Evolutionary conservation across 345 rosid genomes (phyloP), one percentile per base, ranked within the genome.

Genomic region (Linum lewisii): DNA sequence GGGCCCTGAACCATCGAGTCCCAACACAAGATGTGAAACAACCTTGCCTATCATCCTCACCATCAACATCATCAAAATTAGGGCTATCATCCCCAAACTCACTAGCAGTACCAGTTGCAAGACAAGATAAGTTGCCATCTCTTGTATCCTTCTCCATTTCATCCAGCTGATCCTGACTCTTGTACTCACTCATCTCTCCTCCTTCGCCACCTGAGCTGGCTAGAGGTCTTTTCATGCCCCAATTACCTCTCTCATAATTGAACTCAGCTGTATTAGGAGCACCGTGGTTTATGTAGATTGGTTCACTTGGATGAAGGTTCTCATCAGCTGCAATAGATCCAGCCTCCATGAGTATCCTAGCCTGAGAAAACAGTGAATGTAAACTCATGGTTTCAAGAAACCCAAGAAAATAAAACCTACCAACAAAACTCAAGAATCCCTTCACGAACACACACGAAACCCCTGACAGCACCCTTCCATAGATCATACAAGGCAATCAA

Each of bases 1-100:
- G 92, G 13, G 96, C 82, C 67, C 87, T 82, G 79, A 89, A 93
- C 99, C 99, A 87, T n/a, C 97, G 86, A 21, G 99, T 93, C 24
- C 99, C 99, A 24, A 87, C 96, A 58, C 90, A 87, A 24, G 96
- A 85, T 32, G 97, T 94, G 75, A 94, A 79, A 19, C 78, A 70
- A 58, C 84, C 92, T 7, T 60, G 72, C 56, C 59, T 59, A 24
- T 60, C 82, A 64, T 73, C 78, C 19, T 57, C 77, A 2, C 54
- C 82, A 60, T 81, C 91, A 51, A 82, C 95, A 36, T 81, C 91
- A 51, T 83, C 95, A 26, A 73, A 64, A 69, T 73, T 83, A 7
- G 82, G 76, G 59, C 80, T 76, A 62, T 90, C 96, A 57, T 93
- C 97, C 29, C 83, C 99, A 8, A 81, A 44, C 26, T 83, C 90